These are phyloP conservation scores for Gossypium bickii DNA, from an alignment of 345 rosid species.

Conservation along the genomic window DNA sequence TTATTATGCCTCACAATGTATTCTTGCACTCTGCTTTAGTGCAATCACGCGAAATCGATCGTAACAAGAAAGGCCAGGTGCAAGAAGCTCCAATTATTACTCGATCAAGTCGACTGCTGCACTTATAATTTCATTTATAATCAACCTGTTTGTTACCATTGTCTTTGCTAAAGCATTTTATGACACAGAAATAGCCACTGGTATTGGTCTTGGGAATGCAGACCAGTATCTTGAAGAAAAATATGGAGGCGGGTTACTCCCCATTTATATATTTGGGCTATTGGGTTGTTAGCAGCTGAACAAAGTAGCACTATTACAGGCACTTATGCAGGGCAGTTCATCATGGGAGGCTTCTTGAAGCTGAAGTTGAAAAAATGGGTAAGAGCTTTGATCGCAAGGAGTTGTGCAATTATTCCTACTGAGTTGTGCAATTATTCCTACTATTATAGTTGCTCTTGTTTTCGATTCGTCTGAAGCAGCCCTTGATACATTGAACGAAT, in stretches of 20 bases:
- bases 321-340: slow-evolving; percentile 91
- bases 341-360: slow-evolving; percentile 92
- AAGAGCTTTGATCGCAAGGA: slow-evolving; percentile 86
- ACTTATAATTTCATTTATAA: slow-evolving; percentile 65
- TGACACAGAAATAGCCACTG: slow-evolving; percentile 55
- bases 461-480: slow-evolving; percentile 67
- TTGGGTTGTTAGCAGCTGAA: slow-evolving; percentile 86
- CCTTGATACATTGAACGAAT: slow-evolving; percentile 67
- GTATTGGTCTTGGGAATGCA: slow-evolving; percentile 74
- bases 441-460: slow-evolving; percentile 69
- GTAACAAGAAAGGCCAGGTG: slow-evolving; percentile 53
- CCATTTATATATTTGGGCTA: slow-evolving; percentile 89
- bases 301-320: slow-evolving; percentile 91
- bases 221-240: slow-evolving; percentile 88
- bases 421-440: slow-evolving; percentile 78
- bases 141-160: slow-evolving; percentile 82
- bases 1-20: slow-evolving; percentile 93
- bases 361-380: slow-evolving; percentile 87
- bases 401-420: slow-evolving; percentile 79
- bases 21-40: slow-evolving; percentile 95
- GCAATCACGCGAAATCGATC: slow-evolving; percentile 76
- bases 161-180: slow-evolving; percentile 90
- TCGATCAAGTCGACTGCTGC: slow-evolving; percentile 73
- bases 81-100: slow-evolving; percentile 83
- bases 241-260: slow-evolving; percentile 82